Evolutionary conservation across 2,329 filamentous ascomycete genomes (phyloP).

Genomic region (Fusarium tanahbumbuense): DNA sequence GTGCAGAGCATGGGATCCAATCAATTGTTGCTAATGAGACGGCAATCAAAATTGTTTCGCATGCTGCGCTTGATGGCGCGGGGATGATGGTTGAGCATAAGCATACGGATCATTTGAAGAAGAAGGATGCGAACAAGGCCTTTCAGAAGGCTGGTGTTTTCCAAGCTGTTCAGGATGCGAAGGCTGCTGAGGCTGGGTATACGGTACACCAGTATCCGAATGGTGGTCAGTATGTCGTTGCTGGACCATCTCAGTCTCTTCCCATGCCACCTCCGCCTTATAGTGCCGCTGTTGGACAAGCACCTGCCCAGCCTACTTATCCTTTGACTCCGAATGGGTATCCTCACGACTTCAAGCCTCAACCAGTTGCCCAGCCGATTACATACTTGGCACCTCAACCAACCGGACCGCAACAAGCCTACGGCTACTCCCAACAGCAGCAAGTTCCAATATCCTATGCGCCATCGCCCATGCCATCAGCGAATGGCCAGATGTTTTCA

Average conservation of each 20-base stretch:
- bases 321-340: not conserved
- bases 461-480: not conserved
- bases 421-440: not conserved
- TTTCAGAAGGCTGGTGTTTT: conserved; percentile 50
- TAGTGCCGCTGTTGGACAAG: conserved; percentile 6
- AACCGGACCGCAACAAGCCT: conserved; percentile 1
- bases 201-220: conserved; percentile 26
- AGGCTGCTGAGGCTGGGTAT: conserved; percentile 44
- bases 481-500: not conserved
- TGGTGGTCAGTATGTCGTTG: conserved; percentile 13
- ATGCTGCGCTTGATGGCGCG: conserved; percentile 52
- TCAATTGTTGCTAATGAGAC: conserved; percentile 49
- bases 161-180: conserved; percentile 47
- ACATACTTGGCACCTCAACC: not conserved
- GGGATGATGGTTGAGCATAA: conserved; percentile 52
- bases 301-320: not conserved
- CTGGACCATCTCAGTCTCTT: conserved; percentile 10
- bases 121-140: conserved; percentile 51
- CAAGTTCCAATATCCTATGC: not conserved
- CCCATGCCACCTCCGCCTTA: conserved; percentile 33
- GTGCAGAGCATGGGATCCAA: conserved; percentile 51
- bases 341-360: conserved; percentile 20
- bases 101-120: conserved; percentile 51
- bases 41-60: conserved; percentile 50
- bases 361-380: accelerated